Base-by-base conservation (phyloP, 768 basidiomycete species). In the Calocybe gangraenosa region DNA sequence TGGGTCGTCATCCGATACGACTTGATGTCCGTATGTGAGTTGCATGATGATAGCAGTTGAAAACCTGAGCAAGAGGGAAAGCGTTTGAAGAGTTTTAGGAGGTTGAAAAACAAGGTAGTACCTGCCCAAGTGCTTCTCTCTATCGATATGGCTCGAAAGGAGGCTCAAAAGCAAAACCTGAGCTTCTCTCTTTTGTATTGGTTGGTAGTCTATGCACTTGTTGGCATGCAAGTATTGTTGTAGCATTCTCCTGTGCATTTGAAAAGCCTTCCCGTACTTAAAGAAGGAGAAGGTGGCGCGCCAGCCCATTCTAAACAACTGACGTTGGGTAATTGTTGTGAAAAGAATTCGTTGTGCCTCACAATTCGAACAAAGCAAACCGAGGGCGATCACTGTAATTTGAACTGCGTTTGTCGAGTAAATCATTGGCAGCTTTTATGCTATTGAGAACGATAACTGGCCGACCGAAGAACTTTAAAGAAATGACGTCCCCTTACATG, bases 1-100 rank as follows among this genome's bases (percentile, higher is more conserved):
- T 2, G 61, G 57, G 44, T 77, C 72, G 11, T 69, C 62, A 30
- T 55, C 48, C 7, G 59, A 59, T 2, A 53, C 48, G 35, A 70
- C 50, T 18, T 56, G 49, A 28, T 67, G 60, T 8, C 70, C 69
- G 36, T 65, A 68, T 0, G 64, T 53, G 38, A 62, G 46, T 33
- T 48, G 42, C 54, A 64, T 57, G 22, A 63, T 60, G 9, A 54
- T 55, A 5, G 52, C 48, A 2, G 37, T 47, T 34, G 37, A 50
- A 48, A 40, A 48, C n/a, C 47, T 44, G 23, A n/a, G 18, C 19
- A 15, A 30, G 20, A 14, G 22, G 36, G 31, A 47, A 20, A 6
- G 5, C 20, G 17, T 30, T 13, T 35, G 34, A 41, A 34, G 28
- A 22, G 7, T 25, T 7, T 18, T 19, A 34, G 11, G 35, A 23